Evolutionary conservation across 495 filamentous ascomycete genomes (phyloP), one percentile per base, ranked within the genome.

Genomic region (Penicillium bialowiezense): DNA sequence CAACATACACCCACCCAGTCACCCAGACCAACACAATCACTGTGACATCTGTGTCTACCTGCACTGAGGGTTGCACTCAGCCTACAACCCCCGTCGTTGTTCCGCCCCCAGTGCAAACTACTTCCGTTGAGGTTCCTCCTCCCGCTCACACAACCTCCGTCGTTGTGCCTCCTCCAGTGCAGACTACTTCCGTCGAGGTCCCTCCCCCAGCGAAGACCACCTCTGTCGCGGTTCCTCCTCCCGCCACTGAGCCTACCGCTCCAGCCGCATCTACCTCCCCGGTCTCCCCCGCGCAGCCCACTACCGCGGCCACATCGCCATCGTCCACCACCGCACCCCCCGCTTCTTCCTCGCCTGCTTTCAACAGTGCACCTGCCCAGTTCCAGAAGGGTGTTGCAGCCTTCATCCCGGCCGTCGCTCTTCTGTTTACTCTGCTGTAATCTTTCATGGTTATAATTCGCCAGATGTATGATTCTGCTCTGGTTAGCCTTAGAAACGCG

Each of bases 1-100:
- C 55, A 23, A 55, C 60, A 35, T 45, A 58, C 4, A 70, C 59
- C 12, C 42, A 51, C 5, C 65, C 68, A 0, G 55, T 62, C 10
- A 66, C 64, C 29, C 19, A 50, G 14, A 67, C 60, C 3, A 64
- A 46, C 40, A 60, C 65, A 14, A 5, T 60, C 6, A 64, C 51
- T 24, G 34, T 58, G 13, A 61, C 62, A 8, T 60, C 62, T 9
- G 47, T 58, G 1, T 48, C 56, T n/a, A 60, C 56, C 32, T 59
- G 54, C 44, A 54, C 34, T 21, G 55, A 55, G 31, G 50, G 38
- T 12, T 65, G 59, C 38, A 15, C 14, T 21, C 33, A 46, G 29
- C 43, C 60, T 6, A 59, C 52, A 4, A 5, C 13, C n/a, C 12
- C 41, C 24, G 29, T 31, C 17, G 33, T 40, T 33, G 44, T 39